These are phyloP conservation scores for Lentinus tigrinus DNA, from an alignment of 768 basidiomycete species.

Conservation along the genomic window DNA sequence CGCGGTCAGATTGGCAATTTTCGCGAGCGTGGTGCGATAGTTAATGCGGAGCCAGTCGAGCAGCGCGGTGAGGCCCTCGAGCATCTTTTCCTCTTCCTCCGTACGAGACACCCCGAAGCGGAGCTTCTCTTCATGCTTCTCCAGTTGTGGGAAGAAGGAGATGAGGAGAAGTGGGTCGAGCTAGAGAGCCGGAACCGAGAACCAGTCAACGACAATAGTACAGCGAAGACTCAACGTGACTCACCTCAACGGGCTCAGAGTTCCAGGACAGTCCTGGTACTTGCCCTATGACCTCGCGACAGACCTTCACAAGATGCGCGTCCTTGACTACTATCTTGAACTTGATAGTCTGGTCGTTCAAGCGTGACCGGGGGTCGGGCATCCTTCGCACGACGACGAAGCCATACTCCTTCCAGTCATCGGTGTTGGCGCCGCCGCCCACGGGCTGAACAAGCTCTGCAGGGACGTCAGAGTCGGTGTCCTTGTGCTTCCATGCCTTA, in stretches of 20 bases:
- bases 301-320: slow-evolving; percentile 54
- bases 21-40: slow-evolving; percentile 47
- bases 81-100: slow-evolving; percentile 42
- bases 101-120: slow-evolving; percentile 31
- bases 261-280: slow-evolving; percentile 64
- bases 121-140: slow-evolving; percentile 43
- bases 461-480: slow-evolving; percentile 51
- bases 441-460: slow-evolving; percentile 35
- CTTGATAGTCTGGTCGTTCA: slow-evolving; percentile 34
- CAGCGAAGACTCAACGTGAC: background rate
- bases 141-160: slow-evolving; percentile 48
- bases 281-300: slow-evolving; percentile 54
- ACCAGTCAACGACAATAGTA: background rate
- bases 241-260: slow-evolving; percentile 52
- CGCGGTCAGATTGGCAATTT: slow-evolving; percentile 46
- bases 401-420: slow-evolving; percentile 38
- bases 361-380: slow-evolving; percentile 34
- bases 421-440: slow-evolving; percentile 1
- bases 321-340: slow-evolving; percentile 61
- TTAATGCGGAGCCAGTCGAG: slow-evolving; percentile 50
- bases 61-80: slow-evolving; percentile 32
- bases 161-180: slow-evolving; percentile 56
- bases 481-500: slow-evolving; percentile 60
- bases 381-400: slow-evolving; percentile 58
- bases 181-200: slow-evolving; percentile 28